A percentile compares a stretch with the other conserved stretches of the same genome.
Evolutionary conservation across 2,329 filamentous ascomycete genomes (phyloP).

Genomic region (Ascochyta clinopodiicola): DNA sequence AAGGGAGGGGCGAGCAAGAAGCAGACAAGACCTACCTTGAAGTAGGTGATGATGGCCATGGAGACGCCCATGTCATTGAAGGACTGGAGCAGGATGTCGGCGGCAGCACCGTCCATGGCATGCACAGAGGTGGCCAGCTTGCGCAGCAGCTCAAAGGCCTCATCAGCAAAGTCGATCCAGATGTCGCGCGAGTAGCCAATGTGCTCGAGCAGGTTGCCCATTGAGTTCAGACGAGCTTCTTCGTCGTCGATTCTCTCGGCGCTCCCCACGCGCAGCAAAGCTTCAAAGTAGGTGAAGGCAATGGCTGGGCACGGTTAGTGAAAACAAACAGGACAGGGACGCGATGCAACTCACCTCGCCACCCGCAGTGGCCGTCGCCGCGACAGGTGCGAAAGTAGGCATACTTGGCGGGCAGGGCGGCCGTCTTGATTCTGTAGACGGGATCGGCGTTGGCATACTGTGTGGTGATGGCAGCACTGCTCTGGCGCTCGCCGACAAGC

Average conservation of each 20-base stretch:
- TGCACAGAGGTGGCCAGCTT: constrained; percentile 66
- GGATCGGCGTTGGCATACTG: constrained; percentile 91
- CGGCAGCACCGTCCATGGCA: constrained; percentile 58
- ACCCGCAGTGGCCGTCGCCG: constrained; percentile 95
- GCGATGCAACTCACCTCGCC: constrained; percentile 76
- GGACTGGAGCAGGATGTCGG: constrained; percentile 63
- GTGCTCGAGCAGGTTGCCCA: constrained; percentile 73
- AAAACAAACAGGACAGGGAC: constrained; percentile 3
- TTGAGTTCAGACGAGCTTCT: constrained; percentile 71
- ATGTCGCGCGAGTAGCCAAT: constrained; percentile 73
- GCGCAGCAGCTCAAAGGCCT: constrained; percentile 71
- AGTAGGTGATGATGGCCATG: constrained; percentile 83
- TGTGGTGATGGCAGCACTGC: constrained; percentile 77
- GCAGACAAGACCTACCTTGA: constrained; percentile 58
- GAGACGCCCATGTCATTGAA: constrained; percentile 78
- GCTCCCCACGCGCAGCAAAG: constrained; percentile 73
- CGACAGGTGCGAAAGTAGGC: constrained; percentile 85
- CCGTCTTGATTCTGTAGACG: constrained; percentile 84
- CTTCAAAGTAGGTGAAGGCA: constrained; percentile 92
- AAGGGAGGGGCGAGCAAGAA: not conserved
- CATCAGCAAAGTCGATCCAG: constrained; percentile 84
- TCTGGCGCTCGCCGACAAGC: constrained; percentile 77
- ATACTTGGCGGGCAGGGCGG: constrained; percentile 81
- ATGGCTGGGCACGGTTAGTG: constrained; percentile 68
- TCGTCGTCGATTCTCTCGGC: constrained; percentile 72